Percentiles rank a stretch among this genome's conserved stretches.
Evolutionary conservation across 202 grass and related monocot genomes (phyloP).

Genomic region (Eragrostis tef): DNA sequence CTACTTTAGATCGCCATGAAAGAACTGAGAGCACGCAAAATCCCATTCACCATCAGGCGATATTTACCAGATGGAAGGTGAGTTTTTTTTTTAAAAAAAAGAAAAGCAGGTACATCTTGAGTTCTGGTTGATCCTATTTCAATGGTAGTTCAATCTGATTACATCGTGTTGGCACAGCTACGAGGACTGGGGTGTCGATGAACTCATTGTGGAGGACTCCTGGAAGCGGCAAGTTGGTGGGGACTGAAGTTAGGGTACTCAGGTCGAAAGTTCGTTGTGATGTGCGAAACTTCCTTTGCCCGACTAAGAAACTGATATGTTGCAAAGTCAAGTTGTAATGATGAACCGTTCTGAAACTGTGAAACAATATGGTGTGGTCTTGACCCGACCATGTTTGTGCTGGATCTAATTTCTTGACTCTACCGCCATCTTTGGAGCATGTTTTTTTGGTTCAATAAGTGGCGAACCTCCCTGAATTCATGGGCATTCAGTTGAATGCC

Average conservation of each 20-base stretch:
- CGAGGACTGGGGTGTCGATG: constrained; percentile 87
- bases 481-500: too few relatives aligned
- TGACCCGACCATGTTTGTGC: not conserved
- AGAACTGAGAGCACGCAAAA: constrained; percentile 73
- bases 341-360: too few relatives aligned
- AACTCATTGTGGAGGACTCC: constrained; percentile 89
- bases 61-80: constrained; percentile 85
- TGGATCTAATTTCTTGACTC: not conserved
- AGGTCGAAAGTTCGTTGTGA: not conserved
- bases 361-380: too few relatives aligned
- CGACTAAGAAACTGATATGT: not conserved
- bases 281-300: not conserved
- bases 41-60: constrained; percentile 76
- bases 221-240: constrained; percentile 91
- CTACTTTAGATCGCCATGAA: constrained; percentile 82
- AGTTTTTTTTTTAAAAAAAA: not conserved
- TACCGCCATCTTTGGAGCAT: not conserved
- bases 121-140: constrained; percentile 1
- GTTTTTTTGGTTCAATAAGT: not conserved
- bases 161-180: constrained; percentile 52
- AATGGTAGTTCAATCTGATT: not conserved
- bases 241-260: constrained; percentile 38
- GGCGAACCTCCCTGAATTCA: too few relatives aligned
- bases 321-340: not conserved
- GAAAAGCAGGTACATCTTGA: not conserved